A percentile compares a stretch with the other conserved stretches of the same genome.
Evolutionary conservation across 768 basidiomycete genomes (phyloP).

Genomic region (Suillus paluster): DNA sequence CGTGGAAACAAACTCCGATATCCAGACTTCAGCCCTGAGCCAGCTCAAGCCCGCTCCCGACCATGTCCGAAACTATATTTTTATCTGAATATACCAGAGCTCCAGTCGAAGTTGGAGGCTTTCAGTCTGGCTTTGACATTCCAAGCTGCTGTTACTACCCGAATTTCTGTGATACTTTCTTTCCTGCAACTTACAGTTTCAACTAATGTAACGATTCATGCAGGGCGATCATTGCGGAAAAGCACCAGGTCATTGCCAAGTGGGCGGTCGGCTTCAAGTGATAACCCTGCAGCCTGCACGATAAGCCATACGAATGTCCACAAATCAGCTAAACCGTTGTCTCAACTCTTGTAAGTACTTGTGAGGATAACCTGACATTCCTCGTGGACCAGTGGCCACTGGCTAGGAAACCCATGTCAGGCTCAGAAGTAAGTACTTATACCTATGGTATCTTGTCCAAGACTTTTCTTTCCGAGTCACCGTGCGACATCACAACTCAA

Average conservation of each 20-base stretch:
- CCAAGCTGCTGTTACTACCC: too few species aligned
- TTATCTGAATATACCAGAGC: background rate
- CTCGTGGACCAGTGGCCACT: background rate
- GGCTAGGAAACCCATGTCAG: too few species aligned
- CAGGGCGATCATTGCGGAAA: background rate
- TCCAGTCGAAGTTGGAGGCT: background rate
- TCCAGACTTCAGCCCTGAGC: too few species aligned
- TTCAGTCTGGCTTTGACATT: background rate
- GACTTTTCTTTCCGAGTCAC: background rate
- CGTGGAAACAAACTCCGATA: conserved; percentile 6
- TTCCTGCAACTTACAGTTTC: background rate
- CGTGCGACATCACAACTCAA: background rate
- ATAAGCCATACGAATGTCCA: background rate
- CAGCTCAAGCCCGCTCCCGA: too few species aligned
- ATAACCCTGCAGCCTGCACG: background rate
- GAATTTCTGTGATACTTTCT: background rate
- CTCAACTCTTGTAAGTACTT: background rate
- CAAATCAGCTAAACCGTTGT: background rate
- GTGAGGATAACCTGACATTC: background rate
- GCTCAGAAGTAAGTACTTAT: too few species aligned
- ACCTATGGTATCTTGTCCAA: background rate
- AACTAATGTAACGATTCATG: background rate
- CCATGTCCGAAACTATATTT: too few species aligned
- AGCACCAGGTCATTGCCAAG: background rate
- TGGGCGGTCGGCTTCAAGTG: background rate